Percentiles rank a stretch among this genome's conserved stretches.
phyloP scores from a whole-genome alignment of 345 rosid genomes.

The Gossypium stocksii region DNA sequence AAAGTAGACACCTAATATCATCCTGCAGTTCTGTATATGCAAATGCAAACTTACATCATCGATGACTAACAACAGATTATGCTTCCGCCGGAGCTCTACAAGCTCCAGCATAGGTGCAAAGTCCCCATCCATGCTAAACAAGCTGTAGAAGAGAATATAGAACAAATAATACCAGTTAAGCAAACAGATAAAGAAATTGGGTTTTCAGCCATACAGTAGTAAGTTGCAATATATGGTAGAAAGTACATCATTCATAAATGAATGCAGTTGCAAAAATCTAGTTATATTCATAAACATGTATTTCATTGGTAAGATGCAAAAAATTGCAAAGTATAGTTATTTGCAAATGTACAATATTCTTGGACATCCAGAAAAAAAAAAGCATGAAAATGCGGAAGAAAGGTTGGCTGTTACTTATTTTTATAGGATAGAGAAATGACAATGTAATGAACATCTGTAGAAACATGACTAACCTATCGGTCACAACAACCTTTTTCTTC shows the following conservation, averaged over 20 bases:
- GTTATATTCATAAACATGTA: not conserved
- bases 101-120: constrained; percentile 92
- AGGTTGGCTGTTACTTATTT: not conserved
- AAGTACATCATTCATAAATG: not conserved
- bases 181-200: not conserved
- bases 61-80: constrained; percentile 73
- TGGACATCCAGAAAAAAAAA: not conserved
- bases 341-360: not conserved
- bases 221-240: not conserved
- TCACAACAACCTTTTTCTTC: constrained; percentile 86
- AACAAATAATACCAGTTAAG: not conserved
- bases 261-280: not conserved
- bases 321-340: not conserved
- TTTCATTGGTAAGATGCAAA: not conserved
- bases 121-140: constrained; percentile 99
- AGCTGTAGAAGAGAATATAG: constrained; percentile 37
- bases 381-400: not conserved
- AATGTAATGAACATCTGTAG: not conserved
- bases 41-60: constrained; percentile 70
- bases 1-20: constrained; percentile 6
- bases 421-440: not conserved
- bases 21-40: not conserved
- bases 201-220: not conserved
- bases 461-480: constrained; percentile 70
- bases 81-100: constrained; percentile 59